phyloP scores from a whole-genome alignment of 2,329 filamentous ascomycete species.

The Plenodomus biglobosus region DNA sequence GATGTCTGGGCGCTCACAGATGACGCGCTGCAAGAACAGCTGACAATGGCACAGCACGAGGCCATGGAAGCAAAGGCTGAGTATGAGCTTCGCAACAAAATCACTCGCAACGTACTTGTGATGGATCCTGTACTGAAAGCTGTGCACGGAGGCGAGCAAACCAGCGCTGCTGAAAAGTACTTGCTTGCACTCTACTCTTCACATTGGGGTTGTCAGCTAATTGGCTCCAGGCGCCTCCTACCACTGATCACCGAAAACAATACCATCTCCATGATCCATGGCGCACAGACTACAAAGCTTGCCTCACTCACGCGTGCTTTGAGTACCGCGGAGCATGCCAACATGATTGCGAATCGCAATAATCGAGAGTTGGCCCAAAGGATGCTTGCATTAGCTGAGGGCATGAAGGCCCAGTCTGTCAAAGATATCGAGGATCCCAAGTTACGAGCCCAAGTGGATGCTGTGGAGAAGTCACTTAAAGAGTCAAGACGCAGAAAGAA shows the following conservation, averaged over 20 bases:
- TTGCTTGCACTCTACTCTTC: neutral
- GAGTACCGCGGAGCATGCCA: constrained; percentile 60
- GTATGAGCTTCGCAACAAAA: constrained; percentile 69
- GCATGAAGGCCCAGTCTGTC: constrained; percentile 56
- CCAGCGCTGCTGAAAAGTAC: constrained; percentile 69
- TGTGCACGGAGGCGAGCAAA: constrained; percentile 67
- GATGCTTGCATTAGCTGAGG: constrained; percentile 64
- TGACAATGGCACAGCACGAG: constrained; percentile 61
- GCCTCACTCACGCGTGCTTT: constrained; percentile 56
- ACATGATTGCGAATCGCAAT: constrained; percentile 56
- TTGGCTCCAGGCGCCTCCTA: constrained; percentile 60
- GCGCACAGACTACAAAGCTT: constrained; percentile 59
- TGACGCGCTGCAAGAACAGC: constrained; percentile 55
- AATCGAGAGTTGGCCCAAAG: constrained; percentile 66
- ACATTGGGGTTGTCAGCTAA: constrained; percentile 8
- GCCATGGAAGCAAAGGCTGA: constrained; percentile 70
- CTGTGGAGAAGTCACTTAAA: constrained; percentile 62
- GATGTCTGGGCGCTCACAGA: constrained; percentile 47
- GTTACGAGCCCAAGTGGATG: constrained; percentile 58
- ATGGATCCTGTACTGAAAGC: constrained; percentile 77
- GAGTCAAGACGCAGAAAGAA: constrained; percentile 68
- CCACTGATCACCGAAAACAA: constrained; percentile 69
- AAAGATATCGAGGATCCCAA: constrained; percentile 58
- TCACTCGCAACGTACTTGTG: constrained; percentile 68
- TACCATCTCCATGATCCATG: constrained; percentile 63